phyloP scores from a whole-genome alignment of 2,329 filamentous ascomycete species.

The Orbilia oligospora region DNA sequence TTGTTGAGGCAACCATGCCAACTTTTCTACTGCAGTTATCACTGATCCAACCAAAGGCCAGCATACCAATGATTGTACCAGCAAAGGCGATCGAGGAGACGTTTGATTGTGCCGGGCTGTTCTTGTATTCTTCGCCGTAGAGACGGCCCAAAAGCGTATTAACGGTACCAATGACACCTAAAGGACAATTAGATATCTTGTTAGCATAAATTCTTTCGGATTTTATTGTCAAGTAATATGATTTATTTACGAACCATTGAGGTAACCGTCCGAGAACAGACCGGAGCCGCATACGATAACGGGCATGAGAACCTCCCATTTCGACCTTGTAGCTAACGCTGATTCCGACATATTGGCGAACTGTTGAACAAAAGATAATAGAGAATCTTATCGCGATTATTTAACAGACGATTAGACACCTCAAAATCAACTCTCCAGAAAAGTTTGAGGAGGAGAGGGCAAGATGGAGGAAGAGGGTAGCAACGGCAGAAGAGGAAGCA shows the following conservation, averaged over 20 bases:
- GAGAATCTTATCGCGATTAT: slow-evolving; percentile 33
- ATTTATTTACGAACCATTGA: slow-evolving; percentile 79
- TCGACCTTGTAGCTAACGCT: slow-evolving; percentile 32
- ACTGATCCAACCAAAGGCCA: slow-evolving; percentile 78
- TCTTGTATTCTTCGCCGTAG: slow-evolving; percentile 79
- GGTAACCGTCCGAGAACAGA: slow-evolving; percentile 90
- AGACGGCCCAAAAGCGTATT: slow-evolving; percentile 76
- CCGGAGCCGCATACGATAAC: slow-evolving; percentile 91
- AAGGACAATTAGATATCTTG: not conserved
- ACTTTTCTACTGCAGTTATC: slow-evolving; percentile 89
- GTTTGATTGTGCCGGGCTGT: slow-evolving; percentile 79
- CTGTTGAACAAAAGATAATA: slow-evolving; percentile 5
- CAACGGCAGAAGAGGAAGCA: slow-evolving; percentile 34
- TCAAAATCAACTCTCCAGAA: slow-evolving; percentile 36
- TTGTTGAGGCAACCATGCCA: slow-evolving; percentile 83
- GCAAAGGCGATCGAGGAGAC: slow-evolving; percentile 87
- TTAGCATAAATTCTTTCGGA: not conserved
- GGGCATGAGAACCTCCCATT: slow-evolving; percentile 75
- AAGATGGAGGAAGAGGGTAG: slow-evolving; percentile 43
- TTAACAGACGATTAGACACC: slow-evolving; percentile 13
- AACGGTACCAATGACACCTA: slow-evolving; percentile 83
- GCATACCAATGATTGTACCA: slow-evolving; percentile 72
- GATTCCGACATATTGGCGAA: slow-evolving; percentile 46
- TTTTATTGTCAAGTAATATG: slow-evolving; percentile 27
- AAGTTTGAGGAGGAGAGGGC: slow-evolving; percentile 27